These are phyloP conservation scores for Paraphoma sp. DNA, from an alignment of 2,329 filamentous ascomycete genomes.

Conservation along the genomic window DNA sequence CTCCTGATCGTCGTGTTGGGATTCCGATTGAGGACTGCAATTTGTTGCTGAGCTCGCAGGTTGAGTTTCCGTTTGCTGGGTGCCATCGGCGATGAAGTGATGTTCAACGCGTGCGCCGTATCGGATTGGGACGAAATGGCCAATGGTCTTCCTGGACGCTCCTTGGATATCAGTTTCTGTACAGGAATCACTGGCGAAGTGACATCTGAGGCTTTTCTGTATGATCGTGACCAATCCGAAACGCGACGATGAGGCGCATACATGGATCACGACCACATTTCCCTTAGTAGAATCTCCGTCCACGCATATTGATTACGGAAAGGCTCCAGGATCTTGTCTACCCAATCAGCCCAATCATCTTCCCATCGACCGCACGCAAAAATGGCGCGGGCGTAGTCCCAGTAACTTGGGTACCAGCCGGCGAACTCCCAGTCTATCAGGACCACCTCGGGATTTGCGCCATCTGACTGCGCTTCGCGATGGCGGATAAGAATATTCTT, in stretches of 20 bases:
- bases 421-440: constrained; percentile 53
- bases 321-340: constrained; percentile 37
- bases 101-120: too few relatives aligned
- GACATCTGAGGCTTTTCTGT: too few relatives aligned
- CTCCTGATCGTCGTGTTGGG: neutral
- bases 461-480: constrained; percentile 2
- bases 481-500: constrained; percentile 14
- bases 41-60: neutral
- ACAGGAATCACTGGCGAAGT: too few relatives aligned
- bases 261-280: too few relatives aligned
- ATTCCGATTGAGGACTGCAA: neutral
- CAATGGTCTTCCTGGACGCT: too few relatives aligned
- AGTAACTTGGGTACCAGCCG: constrained; percentile 51
- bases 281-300: too few relatives aligned
- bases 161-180: too few relatives aligned
- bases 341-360: constrained; percentile 44
- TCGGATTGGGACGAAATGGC: too few relatives aligned
- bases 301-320: constrained; percentile 31
- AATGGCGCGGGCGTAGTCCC: constrained; percentile 50
- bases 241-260: too few relatives aligned
- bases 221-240: too few relatives aligned
- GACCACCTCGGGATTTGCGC: constrained; percentile 27
- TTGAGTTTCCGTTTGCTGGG: neutral
- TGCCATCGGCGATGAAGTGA: neutral
- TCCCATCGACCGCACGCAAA: constrained; percentile 41